A percentile compares a stretch with the other conserved stretches of the same genome.
phyloP scores from a whole-genome alignment of 495 filamentous ascomycete genomes.

The Glarea lozoyensis region DNA sequence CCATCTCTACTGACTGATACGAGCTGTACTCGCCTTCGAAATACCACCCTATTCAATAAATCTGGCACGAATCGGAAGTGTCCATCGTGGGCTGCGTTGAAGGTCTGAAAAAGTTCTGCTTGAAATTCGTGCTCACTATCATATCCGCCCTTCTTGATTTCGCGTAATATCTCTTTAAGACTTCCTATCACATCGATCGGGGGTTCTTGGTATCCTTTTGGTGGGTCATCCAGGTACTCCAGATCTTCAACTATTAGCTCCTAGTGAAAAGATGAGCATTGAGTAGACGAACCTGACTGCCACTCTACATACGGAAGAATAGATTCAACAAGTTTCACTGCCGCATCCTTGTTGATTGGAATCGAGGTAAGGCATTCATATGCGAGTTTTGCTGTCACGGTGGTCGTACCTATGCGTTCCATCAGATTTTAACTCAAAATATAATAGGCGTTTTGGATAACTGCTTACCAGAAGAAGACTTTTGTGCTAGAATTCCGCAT shows the following conservation, averaged over 20 bases:
- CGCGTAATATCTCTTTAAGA: constrained; percentile 17
- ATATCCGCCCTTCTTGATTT: constrained; percentile 17
- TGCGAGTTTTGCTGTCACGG: constrained; percentile 9
- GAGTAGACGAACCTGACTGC: constrained; percentile 13
- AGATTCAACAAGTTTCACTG: constrained; percentile 11
- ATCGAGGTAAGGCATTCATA: constrained; percentile 22
- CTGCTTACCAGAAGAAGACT: too few relatives aligned
- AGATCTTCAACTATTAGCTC: constrained; percentile 13
- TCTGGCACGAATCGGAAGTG: constrained; percentile 31
- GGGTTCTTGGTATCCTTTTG: constrained; percentile 16
- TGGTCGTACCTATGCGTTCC: constrained; percentile 1
- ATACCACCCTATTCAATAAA: constrained; percentile 26
- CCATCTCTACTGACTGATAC: constrained; percentile 28
- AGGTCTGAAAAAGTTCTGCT: constrained; percentile 22
- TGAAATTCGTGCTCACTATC: constrained; percentile 23
- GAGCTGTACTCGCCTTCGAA: constrained; percentile 24
- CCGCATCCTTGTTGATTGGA: constrained; percentile 16
- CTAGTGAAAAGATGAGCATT: too few relatives aligned
- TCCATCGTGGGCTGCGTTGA: constrained; percentile 31
- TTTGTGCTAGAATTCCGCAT: too few relatives aligned
- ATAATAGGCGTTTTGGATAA: too few relatives aligned
- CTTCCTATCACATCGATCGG: constrained; percentile 17
- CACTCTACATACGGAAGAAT: constrained; percentile 12
- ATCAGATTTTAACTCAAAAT: too few relatives aligned
- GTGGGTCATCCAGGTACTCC: constrained; percentile 22